phyloP scores from a whole-genome alignment of 2,329 filamentous ascomycete species.

The Zymoseptoria passerinii region DNA sequence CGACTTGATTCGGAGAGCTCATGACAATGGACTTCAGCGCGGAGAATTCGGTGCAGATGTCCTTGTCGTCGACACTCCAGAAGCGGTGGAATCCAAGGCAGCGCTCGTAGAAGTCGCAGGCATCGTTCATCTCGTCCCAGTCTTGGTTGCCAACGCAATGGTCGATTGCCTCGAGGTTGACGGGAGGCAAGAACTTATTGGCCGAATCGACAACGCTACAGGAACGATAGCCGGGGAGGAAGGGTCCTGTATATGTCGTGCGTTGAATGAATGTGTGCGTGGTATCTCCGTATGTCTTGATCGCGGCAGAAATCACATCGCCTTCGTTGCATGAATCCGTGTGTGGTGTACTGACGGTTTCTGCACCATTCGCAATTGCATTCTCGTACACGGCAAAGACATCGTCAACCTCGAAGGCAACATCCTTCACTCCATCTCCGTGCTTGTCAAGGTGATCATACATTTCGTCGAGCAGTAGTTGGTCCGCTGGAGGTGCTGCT shows the following conservation, averaged over 20 bases:
- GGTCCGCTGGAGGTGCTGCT: constrained; percentile 46
- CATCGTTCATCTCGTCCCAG: constrained; percentile 75
- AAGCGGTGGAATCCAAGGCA: constrained; percentile 91
- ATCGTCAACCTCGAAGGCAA: constrained; percentile 88
- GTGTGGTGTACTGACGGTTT: constrained; percentile 54
- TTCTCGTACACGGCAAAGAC: constrained; percentile 70
- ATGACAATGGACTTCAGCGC: constrained; percentile 86
- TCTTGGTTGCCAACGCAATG: constrained; percentile 97
- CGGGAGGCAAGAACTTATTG: constrained; percentile 48
- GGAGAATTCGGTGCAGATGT: constrained; percentile 88
- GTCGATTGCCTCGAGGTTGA: constrained; percentile 70
- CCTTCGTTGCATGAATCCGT: constrained; percentile 47
- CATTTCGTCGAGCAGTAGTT: constrained; percentile 60
- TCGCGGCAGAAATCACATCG: constrained; percentile 67
- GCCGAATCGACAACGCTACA: constrained; percentile 42
- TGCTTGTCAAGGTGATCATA: constrained; percentile 77
- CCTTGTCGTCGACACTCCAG: constrained; percentile 90
- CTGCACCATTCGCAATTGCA: constrained; percentile 58
- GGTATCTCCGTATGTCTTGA: constrained; percentile 89
- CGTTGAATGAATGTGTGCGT: constrained; percentile 85
- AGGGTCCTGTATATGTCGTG: constrained; percentile 59
- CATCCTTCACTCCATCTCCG: constrained; percentile 89
- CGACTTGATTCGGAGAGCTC: constrained; percentile 71
- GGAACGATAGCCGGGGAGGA: constrained; percentile 73
- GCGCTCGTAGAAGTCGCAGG: constrained; percentile 69